Evolutionary conservation across 1,139 yeast species (phyloP).

Genomic region (Magnusiomyces paraingens): DNA sequence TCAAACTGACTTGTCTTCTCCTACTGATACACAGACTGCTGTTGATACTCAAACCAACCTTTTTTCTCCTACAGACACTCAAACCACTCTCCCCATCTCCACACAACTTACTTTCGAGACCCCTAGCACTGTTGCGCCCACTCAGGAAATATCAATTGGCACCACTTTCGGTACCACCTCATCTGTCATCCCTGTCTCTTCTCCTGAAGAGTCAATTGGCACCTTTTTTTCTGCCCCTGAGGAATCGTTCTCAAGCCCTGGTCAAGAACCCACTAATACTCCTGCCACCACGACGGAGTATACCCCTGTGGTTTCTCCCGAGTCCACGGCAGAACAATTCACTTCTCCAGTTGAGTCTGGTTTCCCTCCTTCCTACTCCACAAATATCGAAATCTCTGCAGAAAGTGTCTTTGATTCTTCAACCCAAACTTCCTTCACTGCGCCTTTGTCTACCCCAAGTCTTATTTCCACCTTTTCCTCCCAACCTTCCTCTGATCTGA

Average conservation of each 20-base stretch:
- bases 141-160: not conserved
- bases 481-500: conserved; percentile 4
- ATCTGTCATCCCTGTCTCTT: not conserved
- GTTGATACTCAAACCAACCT: not conserved
- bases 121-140: not conserved
- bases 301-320: not conserved
- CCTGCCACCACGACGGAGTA: conserved; percentile 2
- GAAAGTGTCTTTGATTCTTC: not conserved
- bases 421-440: not conserved
- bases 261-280: too few relatives aligned
- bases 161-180: not conserved
- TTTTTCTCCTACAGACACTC: not conserved
- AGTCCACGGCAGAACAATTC: not conserved
- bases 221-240: not conserved
- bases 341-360: not conserved
- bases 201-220: not conserved
- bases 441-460: not conserved
- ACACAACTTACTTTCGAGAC: not conserved
- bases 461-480: not conserved
- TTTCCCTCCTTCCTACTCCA: conserved; percentile 5
- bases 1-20: too few relatives aligned
- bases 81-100: too few relatives aligned
- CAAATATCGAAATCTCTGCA: not conserved
- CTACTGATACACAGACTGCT: not conserved
- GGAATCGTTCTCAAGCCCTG: not conserved